A percentile compares a stretch with the other conserved stretches of the same genome.
Conservation (phyloP, 768 basidiomycete species). For the Boletus tylopilopsis region DNA sequence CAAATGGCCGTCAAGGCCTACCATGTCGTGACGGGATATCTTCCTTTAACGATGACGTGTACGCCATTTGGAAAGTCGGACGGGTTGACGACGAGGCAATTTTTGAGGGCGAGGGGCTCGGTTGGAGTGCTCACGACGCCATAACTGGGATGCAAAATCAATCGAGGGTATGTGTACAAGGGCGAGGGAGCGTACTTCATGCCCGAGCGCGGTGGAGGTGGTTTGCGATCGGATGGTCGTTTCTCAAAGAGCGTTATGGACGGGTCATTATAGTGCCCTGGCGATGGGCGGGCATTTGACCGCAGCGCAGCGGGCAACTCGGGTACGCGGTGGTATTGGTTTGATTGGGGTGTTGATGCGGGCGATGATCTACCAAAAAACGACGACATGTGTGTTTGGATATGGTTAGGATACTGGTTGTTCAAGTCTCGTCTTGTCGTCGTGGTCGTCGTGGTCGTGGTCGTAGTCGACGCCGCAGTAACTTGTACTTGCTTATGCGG, state of each 20-base stretch:
- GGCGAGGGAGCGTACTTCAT: constrained; percentile 18
- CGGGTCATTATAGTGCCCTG: constrained; percentile 53
- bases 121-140: constrained; percentile 59
- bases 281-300: constrained; percentile 32
- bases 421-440: neutral
- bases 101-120: constrained; percentile 69
- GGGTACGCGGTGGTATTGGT: constrained; percentile 43
- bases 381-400: constrained; percentile 19
- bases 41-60: constrained; percentile 73
- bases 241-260: constrained; percentile 49
- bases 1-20: constrained; percentile 33
- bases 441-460: constrained; percentile 3
- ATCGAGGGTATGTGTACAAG: neutral
- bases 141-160: constrained; percentile 36
- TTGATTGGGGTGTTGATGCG: constrained; percentile 29
- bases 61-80: constrained; percentile 69
- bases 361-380: constrained; percentile 45
- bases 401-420: neutral
- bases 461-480: neutral
- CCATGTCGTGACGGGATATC: constrained; percentile 72
- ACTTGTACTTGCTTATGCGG: neutral
- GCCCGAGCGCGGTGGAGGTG: constrained; percentile 31
- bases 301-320: constrained; percentile 36
- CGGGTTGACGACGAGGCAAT: constrained; percentile 77
- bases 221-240: constrained; percentile 40